phyloP scores from a whole-genome alignment of 352 stramenopile species.

The Pythium aquatile region DNA sequence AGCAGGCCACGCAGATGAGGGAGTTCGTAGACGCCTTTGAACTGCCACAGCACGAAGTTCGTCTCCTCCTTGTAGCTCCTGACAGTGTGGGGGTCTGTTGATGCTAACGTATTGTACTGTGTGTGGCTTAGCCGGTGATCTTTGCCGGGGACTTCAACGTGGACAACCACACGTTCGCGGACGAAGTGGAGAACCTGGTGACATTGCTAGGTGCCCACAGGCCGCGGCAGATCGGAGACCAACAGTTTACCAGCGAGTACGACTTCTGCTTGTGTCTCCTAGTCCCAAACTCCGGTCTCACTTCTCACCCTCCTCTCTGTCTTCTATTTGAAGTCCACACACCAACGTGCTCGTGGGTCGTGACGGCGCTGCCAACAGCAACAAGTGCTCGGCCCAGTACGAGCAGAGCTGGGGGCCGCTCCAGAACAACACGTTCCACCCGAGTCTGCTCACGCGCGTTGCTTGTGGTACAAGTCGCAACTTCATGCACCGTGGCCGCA shows the following conservation, averaged over 20 bases:
- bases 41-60: constrained; percentile 70
- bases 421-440: constrained; percentile 56
- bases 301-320: background rate
- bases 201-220: constrained; percentile 48
- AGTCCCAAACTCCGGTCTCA: too few relatives aligned
- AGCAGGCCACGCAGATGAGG: constrained; percentile 67
- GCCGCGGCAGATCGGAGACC: constrained; percentile 47
- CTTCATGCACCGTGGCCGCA: constrained; percentile 19
- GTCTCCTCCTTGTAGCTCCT: background rate
- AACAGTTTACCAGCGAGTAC: constrained; percentile 82
- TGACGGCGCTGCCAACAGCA: constrained; percentile 69
- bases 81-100: too few relatives aligned
- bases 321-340: constrained; percentile 43
- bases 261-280: constrained; percentile 8
- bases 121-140: constrained; percentile 48
- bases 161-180: constrained; percentile 72
- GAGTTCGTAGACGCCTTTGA: constrained; percentile 46
- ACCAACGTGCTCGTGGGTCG: constrained; percentile 79
- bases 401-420: constrained; percentile 64
- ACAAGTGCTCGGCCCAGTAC: constrained; percentile 72
- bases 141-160: constrained; percentile 86
- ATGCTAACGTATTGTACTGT: too few relatives aligned
- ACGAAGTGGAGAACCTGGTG: constrained; percentile 67
- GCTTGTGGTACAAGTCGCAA: too few relatives aligned
- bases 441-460: constrained; percentile 49